These are phyloP conservation scores for Massarina eburnea DNA, from an alignment of 2,329 filamentous ascomycete species.

Conservation along the genomic window DNA sequence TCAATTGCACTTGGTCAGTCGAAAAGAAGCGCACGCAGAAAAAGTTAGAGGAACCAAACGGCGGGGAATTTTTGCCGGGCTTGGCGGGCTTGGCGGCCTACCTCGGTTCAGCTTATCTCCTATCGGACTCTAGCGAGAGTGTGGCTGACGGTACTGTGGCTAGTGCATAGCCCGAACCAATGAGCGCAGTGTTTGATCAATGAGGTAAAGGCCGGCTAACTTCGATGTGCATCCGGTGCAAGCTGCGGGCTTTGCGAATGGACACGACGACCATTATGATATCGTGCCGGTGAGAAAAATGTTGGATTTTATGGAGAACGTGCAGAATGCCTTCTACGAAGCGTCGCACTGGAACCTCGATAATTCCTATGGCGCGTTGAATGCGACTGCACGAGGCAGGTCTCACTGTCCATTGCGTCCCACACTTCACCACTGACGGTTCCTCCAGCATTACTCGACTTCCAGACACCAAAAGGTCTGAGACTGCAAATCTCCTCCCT, in stretches of 20 bases:
- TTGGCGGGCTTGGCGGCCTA: constrained; percentile 33
- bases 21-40: constrained; percentile 12
- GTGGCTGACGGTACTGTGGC: no score
- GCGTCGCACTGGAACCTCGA: constrained; percentile 87
- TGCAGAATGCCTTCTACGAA: constrained; percentile 86
- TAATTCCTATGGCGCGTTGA: constrained; percentile 87
- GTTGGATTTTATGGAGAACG: constrained; percentile 97
- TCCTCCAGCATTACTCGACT: constrained; percentile 75
- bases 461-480: constrained; percentile 80
- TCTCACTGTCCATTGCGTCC: constrained; percentile 13
- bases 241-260: no score
- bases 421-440: constrained; percentile 11
- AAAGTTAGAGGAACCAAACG: constrained; percentile 29
- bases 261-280: no score
- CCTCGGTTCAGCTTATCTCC: constrained; percentile 23
- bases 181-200: no score
- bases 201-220: no score
- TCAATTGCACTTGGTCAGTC: constrained; percentile 12
- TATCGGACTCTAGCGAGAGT: constrained; percentile 2
- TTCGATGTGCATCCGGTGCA: no score
- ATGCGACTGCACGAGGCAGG: constrained; percentile 77
- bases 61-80: constrained; percentile 39
- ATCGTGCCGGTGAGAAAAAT: constrained; percentile 55
- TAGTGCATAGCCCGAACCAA: no score
- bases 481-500: constrained; percentile 88